Evolutionary conservation across 345 rosid species (phyloP), one percentile per base, ranked within the genome.

Genomic region (Eucalyptus fibrosa): DNA sequence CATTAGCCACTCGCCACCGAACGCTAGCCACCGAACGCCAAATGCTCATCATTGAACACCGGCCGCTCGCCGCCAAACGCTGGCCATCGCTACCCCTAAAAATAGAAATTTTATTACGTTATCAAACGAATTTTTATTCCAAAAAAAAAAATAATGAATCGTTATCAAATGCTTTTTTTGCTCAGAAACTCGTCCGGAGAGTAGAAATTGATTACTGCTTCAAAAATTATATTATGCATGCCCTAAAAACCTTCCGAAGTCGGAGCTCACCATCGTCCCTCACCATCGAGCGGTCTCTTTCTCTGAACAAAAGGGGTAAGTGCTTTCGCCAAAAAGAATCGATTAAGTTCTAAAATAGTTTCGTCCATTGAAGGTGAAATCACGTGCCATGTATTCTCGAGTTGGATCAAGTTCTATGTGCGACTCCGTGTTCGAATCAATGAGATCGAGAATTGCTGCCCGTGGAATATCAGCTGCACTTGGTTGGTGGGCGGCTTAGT

Each of bases 11-110:
- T 53, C 0, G 0, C 56, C 56, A 51, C 0, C 7, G 1, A 3
- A 51, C 1, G 1, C 0, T 18, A 0, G 56, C 56, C 56, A 53
- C 24, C 56, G 7, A 19, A 51, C 0, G 4, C 56, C 4, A 17
- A 0, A 51, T 18, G 23, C 56, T 18, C 4, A 0, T 18, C 1
- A 0, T 0, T 1, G 4, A 51, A 18, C 0, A 1, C 0, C 0
- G 10, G 9, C 2, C 0, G 4, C 24, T 53, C 0, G 0, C 4
- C 2, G 0, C 4, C 2, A 3, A 0, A 3, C 1, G 0, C 0
- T 53, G 4, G 56, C 10, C 9, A 0, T 53, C 0, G 2, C 5
- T 1, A 0, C 5, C 59, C 11, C 1, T 53, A 53, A 2, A 53
- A 53, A 53, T 19, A 53, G 0, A 53, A 3, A 8, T 19, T 53